phyloP scores from a whole-genome alignment of 345 rosid species.

The Lepidium sativum region DNA sequence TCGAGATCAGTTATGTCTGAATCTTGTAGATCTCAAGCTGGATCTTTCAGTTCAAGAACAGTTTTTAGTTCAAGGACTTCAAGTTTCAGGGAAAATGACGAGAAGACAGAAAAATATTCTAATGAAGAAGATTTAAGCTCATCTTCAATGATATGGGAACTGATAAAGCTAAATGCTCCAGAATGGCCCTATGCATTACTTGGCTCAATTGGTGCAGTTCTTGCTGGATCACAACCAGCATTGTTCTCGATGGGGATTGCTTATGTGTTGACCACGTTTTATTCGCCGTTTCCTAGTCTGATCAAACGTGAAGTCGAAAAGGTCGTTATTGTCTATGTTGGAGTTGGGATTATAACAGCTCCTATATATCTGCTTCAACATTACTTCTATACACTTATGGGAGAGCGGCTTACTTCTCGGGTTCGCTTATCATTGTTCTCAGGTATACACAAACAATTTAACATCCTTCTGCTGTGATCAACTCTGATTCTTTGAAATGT shows the following conservation, averaged over 20 bases:
- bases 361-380: constrained; percentile 69
- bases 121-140: constrained; percentile 12
- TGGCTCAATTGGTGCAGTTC: constrained; percentile 69
- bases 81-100: constrained; percentile 23
- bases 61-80: constrained; percentile 17
- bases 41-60: constrained; percentile 16
- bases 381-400: constrained; percentile 75
- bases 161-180: constrained; percentile 62
- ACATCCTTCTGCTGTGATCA: background rate
- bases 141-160: constrained; percentile 42
- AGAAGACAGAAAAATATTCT: constrained; percentile 13
- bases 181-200: constrained; percentile 80
- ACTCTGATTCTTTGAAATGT: background rate
- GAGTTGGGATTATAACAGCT: constrained; percentile 38
- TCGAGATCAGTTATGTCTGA: constrained; percentile 33
- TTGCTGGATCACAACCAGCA: constrained; percentile 68
- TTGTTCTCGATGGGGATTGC: constrained; percentile 66
- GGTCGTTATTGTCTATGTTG: constrained; percentile 43
- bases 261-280: constrained; percentile 56
- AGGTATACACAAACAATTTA: constrained; percentile 34
- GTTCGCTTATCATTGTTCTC: constrained; percentile 65
- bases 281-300: constrained; percentile 33
- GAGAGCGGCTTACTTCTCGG: constrained; percentile 67
- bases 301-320: constrained; percentile 42
- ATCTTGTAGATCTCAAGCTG: constrained; percentile 35